Base-by-base conservation (phyloP, 2,329 filamentous ascomycete genomes). In the Colletotrichum sp. region DNA sequence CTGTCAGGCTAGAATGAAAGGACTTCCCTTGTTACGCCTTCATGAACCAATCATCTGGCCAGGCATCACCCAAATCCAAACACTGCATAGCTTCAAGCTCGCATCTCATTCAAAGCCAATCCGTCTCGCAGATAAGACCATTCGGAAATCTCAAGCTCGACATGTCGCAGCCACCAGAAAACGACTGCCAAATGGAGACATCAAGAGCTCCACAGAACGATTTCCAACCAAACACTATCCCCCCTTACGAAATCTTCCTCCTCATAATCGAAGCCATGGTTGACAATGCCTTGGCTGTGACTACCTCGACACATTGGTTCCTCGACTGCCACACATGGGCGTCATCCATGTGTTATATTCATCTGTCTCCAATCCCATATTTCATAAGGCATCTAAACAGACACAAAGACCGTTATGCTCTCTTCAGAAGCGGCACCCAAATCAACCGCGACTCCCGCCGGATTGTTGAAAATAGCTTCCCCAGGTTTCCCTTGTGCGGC, bases 11-110 rank as follows among this genome's bases (percentile, higher is more conserved):
- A 5, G 2, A 12, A 52, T 52, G 13, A 52, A 52, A 8, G n/a
- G 7, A 22, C 10, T 22, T 52, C 6, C 6, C 6, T 52, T 13
- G 1, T 1, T 22, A 12, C n/a, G 10, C 44, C 16, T 22, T n/a
- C 5, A 1, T 22, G n/a, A 52, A 22, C 2, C n/a, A 2, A 52
- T 1, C 1, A 13, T 52, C 44, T 52, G 2, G n/a, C 12, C 44
- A 13, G 4, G 6, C 44, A 13, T 8, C n/a, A 52, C n/a, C n/a
- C 44, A 3, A 2, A 13, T 22, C 10, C n/a, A 52, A 52, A 52
- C 6, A 48, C n/a, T 22, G n/a, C 2, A 22, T 7, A 22, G n/a
- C 44, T 22, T 52, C 10, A 13, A 52, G 44, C n/a, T 2, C 44
- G n/a, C 0, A 2, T 52, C n/a, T 52, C 44, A 22, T 52, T 52